phyloP scores from a whole-genome alignment of 2,329 filamentous ascomycete genomes.

The Paracoccidioides brasiliensis region DNA sequence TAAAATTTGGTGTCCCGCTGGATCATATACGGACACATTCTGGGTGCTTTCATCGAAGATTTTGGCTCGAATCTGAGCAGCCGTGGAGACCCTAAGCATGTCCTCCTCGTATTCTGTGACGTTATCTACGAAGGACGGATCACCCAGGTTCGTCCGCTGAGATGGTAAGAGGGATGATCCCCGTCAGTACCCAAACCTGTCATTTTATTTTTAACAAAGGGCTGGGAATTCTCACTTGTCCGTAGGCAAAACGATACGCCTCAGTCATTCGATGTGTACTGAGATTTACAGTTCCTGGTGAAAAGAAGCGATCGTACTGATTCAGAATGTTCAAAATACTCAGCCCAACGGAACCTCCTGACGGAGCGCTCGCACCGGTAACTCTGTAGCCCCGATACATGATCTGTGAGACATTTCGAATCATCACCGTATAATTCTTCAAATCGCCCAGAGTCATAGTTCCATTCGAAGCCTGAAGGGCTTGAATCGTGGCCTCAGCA shows the following conservation, averaged over 20 bases:
- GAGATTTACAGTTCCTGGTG: conserved; percentile 46
- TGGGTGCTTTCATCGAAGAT: conserved; percentile 63
- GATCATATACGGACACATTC: conserved; percentile 62
- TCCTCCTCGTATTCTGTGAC: conserved; percentile 50
- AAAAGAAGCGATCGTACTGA: conserved; percentile 54
- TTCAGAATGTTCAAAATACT: conserved; percentile 72
- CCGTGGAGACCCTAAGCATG: conserved; percentile 52
- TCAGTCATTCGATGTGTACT: conserved; percentile 75
- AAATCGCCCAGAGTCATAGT: conserved; percentile 75
- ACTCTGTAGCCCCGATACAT: conserved; percentile 60
- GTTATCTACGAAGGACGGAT: conserved; percentile 59
- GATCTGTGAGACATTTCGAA: conserved; percentile 50
- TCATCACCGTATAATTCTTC: conserved; percentile 54
- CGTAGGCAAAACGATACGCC: conserved; percentile 82
- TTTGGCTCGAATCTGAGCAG: conserved; percentile 45
- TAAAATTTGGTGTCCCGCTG: conserved; percentile 49
- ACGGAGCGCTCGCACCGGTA: conserved; percentile 53
- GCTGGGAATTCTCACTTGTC: conserved; percentile 27
- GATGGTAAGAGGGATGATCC: too few species aligned
- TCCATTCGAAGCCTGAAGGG: conserved; percentile 58
- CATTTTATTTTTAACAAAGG: neutral
- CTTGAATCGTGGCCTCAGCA: conserved; percentile 58
- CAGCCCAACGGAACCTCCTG: conserved; percentile 63
- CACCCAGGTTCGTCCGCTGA: conserved; percentile 62
- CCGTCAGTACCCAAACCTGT: too few species aligned